Evolutionary conservation across 2,329 filamentous ascomycete species (phyloP), one percentile per base, ranked within the genome.

Genomic region (Passalora sequoiae): DNA sequence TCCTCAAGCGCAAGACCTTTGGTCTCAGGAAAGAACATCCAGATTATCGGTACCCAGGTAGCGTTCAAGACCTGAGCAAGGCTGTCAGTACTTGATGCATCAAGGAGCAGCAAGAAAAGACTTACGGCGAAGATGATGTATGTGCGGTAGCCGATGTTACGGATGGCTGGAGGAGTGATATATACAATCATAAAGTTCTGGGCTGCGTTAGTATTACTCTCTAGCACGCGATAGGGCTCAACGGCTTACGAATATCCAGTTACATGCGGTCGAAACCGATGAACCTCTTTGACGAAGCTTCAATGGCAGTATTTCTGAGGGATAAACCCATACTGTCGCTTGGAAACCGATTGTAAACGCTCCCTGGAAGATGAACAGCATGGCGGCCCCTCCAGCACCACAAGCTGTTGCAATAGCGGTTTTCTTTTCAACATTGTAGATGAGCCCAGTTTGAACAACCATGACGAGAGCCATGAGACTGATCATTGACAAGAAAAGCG

Each of bases 131-230:
- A 60, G 37, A 60, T 60, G 50, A 72, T 78, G 56, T 78, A 80
- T 2, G 75, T 78, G 47, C 70, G 63, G 54, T 76, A 79, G 0
- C 65, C 62, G 45, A 80, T 78, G 45, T 69, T 75, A 6, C 66
- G 62, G 50, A 83, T 78, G 4, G 78, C 76, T 5, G 77, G 71
- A 0, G 79, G 80, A 0, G 78, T 81, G 38, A 83, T 76, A 74
- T 82, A 80, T 38, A 84, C 80, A 17, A 84, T 77, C 58, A 82
- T 67, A 62, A 83, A 83, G 62, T 80, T 79, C 12, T 49, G 44
- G 7, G 40, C 10, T 21, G 7, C 4, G 20, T 36, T 8, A 36
- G 33, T 15, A 36, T 15, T n/a, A 25, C n/a, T n/a, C n/a, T n/a
- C n/a, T n/a, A n/a, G n/a, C n/a, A n/a, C n/a, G n/a, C n/a, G n/a